phyloP scores from a whole-genome alignment of 1,284 basidiomycete species.

The Amylostereum areolatum region DNA sequence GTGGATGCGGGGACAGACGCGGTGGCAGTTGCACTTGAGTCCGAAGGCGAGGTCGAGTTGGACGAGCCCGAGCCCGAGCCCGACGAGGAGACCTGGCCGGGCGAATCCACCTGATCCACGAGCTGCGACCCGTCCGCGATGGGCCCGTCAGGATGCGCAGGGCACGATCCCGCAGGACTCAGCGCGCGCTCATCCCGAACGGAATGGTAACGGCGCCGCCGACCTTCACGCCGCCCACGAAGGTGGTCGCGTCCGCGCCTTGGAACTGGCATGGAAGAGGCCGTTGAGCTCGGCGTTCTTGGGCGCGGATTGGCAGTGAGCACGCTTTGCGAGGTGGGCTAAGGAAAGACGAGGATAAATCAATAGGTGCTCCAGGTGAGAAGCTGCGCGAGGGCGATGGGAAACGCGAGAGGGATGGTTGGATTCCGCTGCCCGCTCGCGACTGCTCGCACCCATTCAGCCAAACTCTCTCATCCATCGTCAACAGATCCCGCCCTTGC shows the following conservation, averaged over 20 bases:
- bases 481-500: too few relatives aligned
- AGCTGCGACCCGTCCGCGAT: slow-evolving; percentile 48
- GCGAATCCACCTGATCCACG: slow-evolving; percentile 17
- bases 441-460: too few relatives aligned
- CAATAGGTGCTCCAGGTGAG: background rate
- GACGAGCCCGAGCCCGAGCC: background rate
- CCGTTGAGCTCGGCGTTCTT: slow-evolving; percentile 34
- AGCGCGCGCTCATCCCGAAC: slow-evolving; percentile 26
- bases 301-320: slow-evolving; percentile 34
- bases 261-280: slow-evolving; percentile 38
- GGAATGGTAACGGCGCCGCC: slow-evolving; percentile 32
- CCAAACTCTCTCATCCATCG: too few relatives aligned
- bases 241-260: slow-evolving; percentile 25
- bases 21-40: slow-evolving; percentile 9
- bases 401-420: too few relatives aligned
- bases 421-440: too few relatives aligned
- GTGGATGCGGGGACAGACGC: slow-evolving; percentile 11
- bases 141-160: slow-evolving; percentile 30
- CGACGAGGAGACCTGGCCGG: slow-evolving; percentile 4
- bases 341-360: background rate
- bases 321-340: slow-evolving; percentile 30
- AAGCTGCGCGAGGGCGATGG: background rate
- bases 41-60: background rate
- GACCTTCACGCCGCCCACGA: slow-evolving; percentile 23
- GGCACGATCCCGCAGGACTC: slow-evolving; percentile 34